Evolutionary conservation across 176 grass and related monocot species (phyloP).

Genomic region (Rhipidocladum racemiflorum): DNA sequence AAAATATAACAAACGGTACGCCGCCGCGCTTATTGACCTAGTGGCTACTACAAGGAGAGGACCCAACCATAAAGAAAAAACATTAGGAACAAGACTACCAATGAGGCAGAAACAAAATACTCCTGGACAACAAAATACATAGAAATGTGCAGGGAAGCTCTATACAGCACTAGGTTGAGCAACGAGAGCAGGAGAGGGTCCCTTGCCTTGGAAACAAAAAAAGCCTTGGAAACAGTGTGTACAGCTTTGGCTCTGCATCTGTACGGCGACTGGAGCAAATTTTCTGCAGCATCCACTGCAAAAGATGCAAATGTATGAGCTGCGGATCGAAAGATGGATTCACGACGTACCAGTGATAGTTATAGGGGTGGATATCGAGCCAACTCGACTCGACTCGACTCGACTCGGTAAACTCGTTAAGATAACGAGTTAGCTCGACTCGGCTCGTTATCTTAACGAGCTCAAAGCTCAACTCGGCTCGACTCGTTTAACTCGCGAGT

Average conservation of each 20-base stretch:
- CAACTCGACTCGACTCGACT: too few relatives aligned
- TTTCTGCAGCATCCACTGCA: slow-evolving; percentile 17
- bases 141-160: background rate
- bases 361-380: too few relatives aligned
- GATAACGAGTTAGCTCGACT: too few relatives aligned
- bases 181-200: background rate
- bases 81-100: background rate
- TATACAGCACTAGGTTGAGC: background rate
- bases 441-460: too few relatives aligned
- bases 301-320: background rate
- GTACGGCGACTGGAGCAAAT: background rate
- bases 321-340: slow-evolving; percentile 9
- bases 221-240: background rate
- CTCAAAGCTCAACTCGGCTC: too few relatives aligned
- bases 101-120: background rate
- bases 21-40: too few relatives aligned
- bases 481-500: too few relatives aligned
- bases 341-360: background rate
- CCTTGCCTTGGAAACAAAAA: slow-evolving; percentile 24
- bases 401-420: too few relatives aligned
- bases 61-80: slow-evolving; percentile 8
- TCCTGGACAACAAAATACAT: background rate
- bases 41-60: background rate
- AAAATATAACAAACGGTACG: too few relatives aligned
- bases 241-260: background rate